Evolutionary conservation across 768 basidiomycete species (phyloP), one percentile per base, ranked within the genome.

Genomic region (Cystofilobasidium capitatum): DNA sequence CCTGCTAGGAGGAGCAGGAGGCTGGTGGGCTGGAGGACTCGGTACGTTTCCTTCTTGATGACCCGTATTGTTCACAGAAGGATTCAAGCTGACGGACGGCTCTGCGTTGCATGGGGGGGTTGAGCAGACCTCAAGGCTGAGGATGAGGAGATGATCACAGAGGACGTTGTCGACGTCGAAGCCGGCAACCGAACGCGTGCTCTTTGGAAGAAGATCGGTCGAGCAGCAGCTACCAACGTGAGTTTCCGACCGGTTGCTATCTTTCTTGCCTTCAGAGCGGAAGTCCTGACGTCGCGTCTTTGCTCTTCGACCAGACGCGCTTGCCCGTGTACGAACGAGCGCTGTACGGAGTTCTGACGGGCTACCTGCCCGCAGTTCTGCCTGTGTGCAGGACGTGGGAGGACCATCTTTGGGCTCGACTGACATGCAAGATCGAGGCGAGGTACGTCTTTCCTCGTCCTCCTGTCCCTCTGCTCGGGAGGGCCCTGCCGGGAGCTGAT

Each of bases 331-430:
- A 85, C 44, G 91, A 97, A 75, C 86, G 91, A n/a, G 82, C 86
- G 0, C 79, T 98, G 0, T 93, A 91, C 71, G 93, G 92, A 0
- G 85, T 91, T 0, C 83, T 99, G 10, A 85, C 77, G 7, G 79
- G 79, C 81, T 33, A 93, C 86, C 37, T 87, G 81, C 16, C 83
- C 81, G 55, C 85, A 82, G 76, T 80, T 1, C 85, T 87, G 70
- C 81, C 85, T 0, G 84, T 87, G 3, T 93, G 90, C 73, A 79
- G 85, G 39, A 87, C 88, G 26, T 98, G 94, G 93, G 89, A 93
- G 73, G 96, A 99, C 73, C 87, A 93, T 74, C 80, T 98, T 0
- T 99, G 96, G 96, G 90, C 89, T 0, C 86, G 89, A 66, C 80
- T 92, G 60, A 85, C 85, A 71, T 81, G 89, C 58, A 79, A 89